phyloP scores from a whole-genome alignment of 495 filamentous ascomycete species.

The Amniculicola lignicola region DNA sequence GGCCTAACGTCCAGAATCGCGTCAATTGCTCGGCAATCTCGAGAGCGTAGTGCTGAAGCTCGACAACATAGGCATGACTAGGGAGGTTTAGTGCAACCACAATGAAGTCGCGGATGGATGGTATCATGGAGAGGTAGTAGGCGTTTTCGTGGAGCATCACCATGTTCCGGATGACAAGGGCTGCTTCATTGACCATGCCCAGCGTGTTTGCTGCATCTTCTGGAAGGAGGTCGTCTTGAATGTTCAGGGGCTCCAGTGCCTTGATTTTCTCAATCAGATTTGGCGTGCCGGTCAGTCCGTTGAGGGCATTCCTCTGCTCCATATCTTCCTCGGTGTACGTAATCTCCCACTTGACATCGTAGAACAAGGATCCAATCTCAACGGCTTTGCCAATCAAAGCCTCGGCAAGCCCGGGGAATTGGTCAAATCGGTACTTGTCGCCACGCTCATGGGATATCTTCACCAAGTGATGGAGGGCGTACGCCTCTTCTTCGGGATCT shows the following conservation, averaged over 20 bases:
- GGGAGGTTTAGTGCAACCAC: conserved; percentile 79
- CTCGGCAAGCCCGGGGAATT: conserved; percentile 85
- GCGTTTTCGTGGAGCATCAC: conserved; percentile 86
- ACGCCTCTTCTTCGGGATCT: conserved; percentile 77
- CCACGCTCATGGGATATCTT: conserved; percentile 92
- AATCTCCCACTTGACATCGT: conserved; percentile 76
- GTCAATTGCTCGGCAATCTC: conserved; percentile 92
- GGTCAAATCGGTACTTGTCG: conserved; percentile 92
- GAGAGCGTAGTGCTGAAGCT: conserved; percentile 86
- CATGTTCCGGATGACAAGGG: conserved; percentile 89
- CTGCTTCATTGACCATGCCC: conserved; percentile 78
- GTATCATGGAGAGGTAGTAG: conserved; percentile 67
- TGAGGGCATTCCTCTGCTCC: conserved; percentile 51
- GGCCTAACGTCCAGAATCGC: conserved; percentile 67
- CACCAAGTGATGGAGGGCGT: conserved; percentile 85
- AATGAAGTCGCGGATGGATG: conserved; percentile 72
- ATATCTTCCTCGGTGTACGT: conserved; percentile 61
- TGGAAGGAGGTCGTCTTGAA: conserved; percentile 71
- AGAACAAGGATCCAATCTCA: conserved; percentile 69
- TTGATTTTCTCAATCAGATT: conserved; percentile 69
- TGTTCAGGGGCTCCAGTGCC: conserved; percentile 49
- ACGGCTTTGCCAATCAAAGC: conserved; percentile 80
- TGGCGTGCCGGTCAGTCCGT: conserved; percentile 72
- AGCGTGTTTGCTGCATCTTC: conserved; percentile 64
- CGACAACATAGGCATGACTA: conserved; percentile 65